A percentile compares a stretch with the other conserved stretches of the same genome.
These are phyloP conservation scores for Lactarius hengduanensis DNA, from an alignment of 768 basidiomycete genomes.

Conservation along the genomic window DNA sequence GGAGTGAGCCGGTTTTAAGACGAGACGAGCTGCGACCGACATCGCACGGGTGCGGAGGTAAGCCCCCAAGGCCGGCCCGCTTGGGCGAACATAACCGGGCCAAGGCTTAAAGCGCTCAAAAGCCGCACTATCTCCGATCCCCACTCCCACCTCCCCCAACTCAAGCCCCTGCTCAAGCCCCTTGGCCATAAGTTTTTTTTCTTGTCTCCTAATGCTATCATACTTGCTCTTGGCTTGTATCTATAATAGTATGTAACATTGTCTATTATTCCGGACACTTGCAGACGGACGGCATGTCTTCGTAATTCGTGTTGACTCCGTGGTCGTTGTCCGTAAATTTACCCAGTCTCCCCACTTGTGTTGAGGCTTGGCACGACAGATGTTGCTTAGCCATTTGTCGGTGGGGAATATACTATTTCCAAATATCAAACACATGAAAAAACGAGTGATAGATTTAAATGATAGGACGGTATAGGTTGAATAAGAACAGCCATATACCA, in stretches of 20 bases:
- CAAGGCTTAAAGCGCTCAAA: background rate
- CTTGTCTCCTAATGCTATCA: background rate
- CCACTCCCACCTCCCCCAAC: background rate
- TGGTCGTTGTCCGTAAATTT: constrained; percentile 27
- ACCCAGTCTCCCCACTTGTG: constrained; percentile 18
- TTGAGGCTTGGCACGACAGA: constrained; percentile 22
- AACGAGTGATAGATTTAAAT: constrained; percentile 23
- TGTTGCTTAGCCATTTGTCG: constrained; percentile 22
- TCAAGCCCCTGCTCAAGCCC: background rate
- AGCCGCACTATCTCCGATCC: background rate
- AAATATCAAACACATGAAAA: background rate
- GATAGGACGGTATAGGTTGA: constrained; percentile 26
- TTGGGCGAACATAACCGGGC: background rate
- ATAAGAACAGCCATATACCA: constrained; percentile 7
- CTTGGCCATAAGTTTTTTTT: background rate
- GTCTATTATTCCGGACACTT: constrained; percentile 18
- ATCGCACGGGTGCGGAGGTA: background rate
- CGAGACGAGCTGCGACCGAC: background rate
- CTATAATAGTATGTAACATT: background rate
- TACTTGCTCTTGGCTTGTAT: background rate
- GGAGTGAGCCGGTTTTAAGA: background rate
- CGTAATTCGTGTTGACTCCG: constrained; percentile 19
- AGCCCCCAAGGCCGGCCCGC: background rate
- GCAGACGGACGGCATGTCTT: constrained; percentile 27
- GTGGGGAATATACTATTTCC: constrained; percentile 18